Evolutionary conservation across 768 basidiomycete genomes (phyloP), one percentile per base, ranked within the genome.

Genomic region (Cystoderma amianthinum): DNA sequence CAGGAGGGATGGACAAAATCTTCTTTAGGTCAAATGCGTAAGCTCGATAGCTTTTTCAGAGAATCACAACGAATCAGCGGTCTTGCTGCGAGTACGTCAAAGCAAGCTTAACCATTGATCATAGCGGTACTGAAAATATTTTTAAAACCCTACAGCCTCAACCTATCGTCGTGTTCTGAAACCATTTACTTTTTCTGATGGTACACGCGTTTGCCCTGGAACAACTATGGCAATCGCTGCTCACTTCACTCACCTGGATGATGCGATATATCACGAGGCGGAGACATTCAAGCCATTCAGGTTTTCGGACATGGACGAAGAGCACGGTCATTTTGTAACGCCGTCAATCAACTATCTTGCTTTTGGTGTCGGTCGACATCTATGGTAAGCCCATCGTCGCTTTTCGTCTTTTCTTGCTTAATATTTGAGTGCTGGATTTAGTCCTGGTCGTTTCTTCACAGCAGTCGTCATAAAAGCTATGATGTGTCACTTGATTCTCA

Each of bases 41-140:
- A 61, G 44, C 32, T 69, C 22, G 64, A 68, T 45, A 71, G 65
- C 37, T 65, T 70, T 50, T 39, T 67, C 23, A 59, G 56, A 37
- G 72, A 74, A 51, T 53, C 58, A 10, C 57, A 61, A 48, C 49
- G 69, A 6, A 19, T 64, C 15, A 49, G 49, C 21, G 59, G 56
- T 1, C 38, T 68, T 13, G 42, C 47, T 30, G 36, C 38, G 30
- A 13, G 58, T 57, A 24, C 20, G 55, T 43, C n/a, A n/a, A n/a
- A n/a, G n/a, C n/a, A n/a, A n/a, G n/a, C n/a, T n/a, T n/a, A n/a
- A n/a, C n/a, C n/a, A n/a, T 17, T 23, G 17, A 15, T 39, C 39
- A 7, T 20, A n/a, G 11, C 2, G 4, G 10, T 13, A 9, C 7
- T 3, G 7, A 42, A 4, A 16, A 10, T 22, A 11, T 4, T 3